phyloP scores from a whole-genome alignment of 257 asterid species.

The Solanum okadae region DNA sequence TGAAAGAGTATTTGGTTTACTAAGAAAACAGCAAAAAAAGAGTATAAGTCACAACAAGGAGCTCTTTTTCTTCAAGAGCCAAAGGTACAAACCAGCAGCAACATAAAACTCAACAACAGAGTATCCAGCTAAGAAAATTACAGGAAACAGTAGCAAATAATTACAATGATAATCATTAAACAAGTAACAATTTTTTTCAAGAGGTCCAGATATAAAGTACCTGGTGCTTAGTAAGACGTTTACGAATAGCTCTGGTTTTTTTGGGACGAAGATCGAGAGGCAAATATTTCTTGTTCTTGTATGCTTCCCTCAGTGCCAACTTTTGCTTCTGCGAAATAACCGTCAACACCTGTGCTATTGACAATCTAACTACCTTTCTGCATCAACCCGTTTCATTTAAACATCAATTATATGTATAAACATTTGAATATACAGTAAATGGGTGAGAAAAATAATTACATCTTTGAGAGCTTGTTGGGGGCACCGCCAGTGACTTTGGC shows the following conservation, averaged over 20 bases:
- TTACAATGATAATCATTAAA: neutral
- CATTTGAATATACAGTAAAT: neutral
- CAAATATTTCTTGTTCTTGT: neutral
- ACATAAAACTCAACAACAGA: neutral
- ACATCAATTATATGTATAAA: neutral
- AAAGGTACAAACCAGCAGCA: neutral
- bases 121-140: neutral
- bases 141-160: neutral
- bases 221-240: neutral
- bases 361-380: neutral
- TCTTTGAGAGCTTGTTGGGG: neutral
- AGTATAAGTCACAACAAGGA: neutral
- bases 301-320: neutral
- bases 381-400: neutral
- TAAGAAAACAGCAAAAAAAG: neutral
- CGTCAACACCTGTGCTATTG: neutral
- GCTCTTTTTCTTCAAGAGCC: neutral
- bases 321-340: neutral
- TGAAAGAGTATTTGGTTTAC: neutral
- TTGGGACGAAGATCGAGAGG: neutral
- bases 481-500: neutral
- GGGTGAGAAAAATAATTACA: neutral
- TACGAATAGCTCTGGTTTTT: neutral
- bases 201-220: neutral
- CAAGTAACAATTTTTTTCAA: neutral